Base-by-base conservation (phyloP, 352 stramenopile genomes). In the Phytophthora multivora region DNA sequence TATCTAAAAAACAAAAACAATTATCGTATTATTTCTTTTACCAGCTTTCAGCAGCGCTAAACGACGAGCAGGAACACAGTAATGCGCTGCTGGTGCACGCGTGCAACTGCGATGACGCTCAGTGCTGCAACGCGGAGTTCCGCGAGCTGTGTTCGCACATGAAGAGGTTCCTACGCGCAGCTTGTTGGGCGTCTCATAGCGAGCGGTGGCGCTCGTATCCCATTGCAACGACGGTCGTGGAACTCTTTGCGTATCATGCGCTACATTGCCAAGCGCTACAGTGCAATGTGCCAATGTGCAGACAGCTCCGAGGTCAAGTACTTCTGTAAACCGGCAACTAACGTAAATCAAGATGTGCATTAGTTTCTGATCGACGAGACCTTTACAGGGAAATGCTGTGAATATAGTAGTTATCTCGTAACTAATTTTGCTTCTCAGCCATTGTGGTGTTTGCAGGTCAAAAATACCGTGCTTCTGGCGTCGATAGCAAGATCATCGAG, bases 181-280 rank as follows among this genome's bases (percentile, higher is more conserved):
- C 67, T 2, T 88, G 75, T 59, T 90, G 80, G 80, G 79, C 77
- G 16, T 88, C 80, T 3, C 80, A 88, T 52, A 83, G 72, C 46
- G 51, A 70, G 12, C 51, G 61, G 13, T 90, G 80, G 80, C 61
- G 69, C 6, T 45, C 63, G 45, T 82, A 72, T 41, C 63, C 58
- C 25, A 70, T 76, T 23, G 68, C 63, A 2, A 40, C 21, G 35
- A 64, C 54, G 7, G 66, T 68, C 13, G 57, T 74, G 5, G 77
- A 85, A 54, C 71, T 90, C 12, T 82, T 89, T n/a, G 57, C 73
- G 5, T 81, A 73, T 56, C 77, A 89, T 33, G 75, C 75, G 18
- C 58, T 88, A 15, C 49, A 79, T 51, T 88, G 80, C 46, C 51
- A 75, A 13, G 33, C 49, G 15, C 25, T 63, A 33, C 64, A 75